Conservation (phyloP, 1,284 basidiomycete species). For the Retiboletus flavoniger region DNA sequence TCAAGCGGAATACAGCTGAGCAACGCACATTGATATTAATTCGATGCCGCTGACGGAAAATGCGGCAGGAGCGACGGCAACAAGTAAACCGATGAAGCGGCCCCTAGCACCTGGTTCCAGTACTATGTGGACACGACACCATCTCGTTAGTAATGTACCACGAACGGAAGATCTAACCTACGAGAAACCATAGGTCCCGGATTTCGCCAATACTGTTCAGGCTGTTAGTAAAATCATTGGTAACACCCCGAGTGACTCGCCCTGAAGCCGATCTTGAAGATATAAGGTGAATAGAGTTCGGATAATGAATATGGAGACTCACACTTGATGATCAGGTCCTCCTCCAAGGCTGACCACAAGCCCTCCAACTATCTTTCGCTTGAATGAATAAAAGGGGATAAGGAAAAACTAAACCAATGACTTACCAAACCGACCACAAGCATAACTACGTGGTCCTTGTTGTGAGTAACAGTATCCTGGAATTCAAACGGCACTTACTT, state of each 20-base stretch:
- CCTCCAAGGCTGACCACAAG: conserved; percentile 59
- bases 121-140: conserved; percentile 31
- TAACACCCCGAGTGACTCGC: neutral
- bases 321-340: conserved; percentile 46
- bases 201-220: conserved; percentile 21
- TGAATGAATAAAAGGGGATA: conserved; percentile 53
- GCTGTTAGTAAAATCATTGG: neutral
- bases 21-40: conserved; percentile 68
- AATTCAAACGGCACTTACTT: conserved; percentile 15
- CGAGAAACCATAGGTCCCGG: conserved; percentile 27
- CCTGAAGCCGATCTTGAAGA: conserved; percentile 39
- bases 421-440: conserved; percentile 35
- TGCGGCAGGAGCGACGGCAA: conserved; percentile 72
- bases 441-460: conserved; percentile 10
- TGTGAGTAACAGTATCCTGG: neutral
- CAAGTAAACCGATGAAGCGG: conserved; percentile 60
- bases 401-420: conserved; percentile 45
- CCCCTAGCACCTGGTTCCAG: conserved; percentile 42
- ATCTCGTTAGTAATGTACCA: conserved; percentile 41
- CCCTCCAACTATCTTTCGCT: conserved; percentile 56
- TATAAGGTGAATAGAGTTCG: conserved; percentile 51
- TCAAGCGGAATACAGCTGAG: neutral
- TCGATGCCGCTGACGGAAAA: conserved; percentile 88
- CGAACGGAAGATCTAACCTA: conserved; percentile 6
- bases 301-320: conserved; percentile 43